Base-by-base conservation (phyloP, 805 yeast species). In the Yarrowia keelungensis region DNA sequence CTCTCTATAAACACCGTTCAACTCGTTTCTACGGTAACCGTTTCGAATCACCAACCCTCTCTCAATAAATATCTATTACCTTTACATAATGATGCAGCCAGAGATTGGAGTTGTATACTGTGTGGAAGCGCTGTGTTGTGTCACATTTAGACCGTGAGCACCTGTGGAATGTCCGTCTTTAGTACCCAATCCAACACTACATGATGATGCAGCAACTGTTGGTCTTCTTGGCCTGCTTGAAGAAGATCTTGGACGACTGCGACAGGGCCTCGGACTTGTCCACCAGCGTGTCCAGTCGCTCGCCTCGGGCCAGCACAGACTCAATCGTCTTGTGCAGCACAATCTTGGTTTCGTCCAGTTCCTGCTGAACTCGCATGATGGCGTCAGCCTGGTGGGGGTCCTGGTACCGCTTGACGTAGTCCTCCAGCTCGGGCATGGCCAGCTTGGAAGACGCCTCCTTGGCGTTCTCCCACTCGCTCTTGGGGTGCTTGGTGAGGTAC, bases 311-410 rank as follows among this genome's bases (percentile, higher is more conserved):
- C 77, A 95, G 84, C 9, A 95, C 97, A 71, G 89, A 85, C 79
- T 95, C 98, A 73, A 95, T 94, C 58, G 98, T 92, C 81, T 94
- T 93, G 80, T 95, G 98, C 75, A 95, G 83, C 49, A 93, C 97
- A 74, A 94, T 91, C 82, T 95, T 95, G 45, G 99, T 95, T 77
- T 95, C 99, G 79, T 95, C 99, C 75, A 95, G 85, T 79, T 95
- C 99, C 77, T 92, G 97, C 82, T 95, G 99, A 26, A 95, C 99
- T 78, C 89, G 90, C 97, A 95, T 89, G 71, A 95, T 87, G 11
- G 97, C 89, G 78, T 95, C 99, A 0, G 98, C 98, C 81, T 95
- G 97, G 50, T 89, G 84, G 39, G 99, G 99, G 78, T 95, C 97
- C 81, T 95, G 99, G 80, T 95, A 95, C 76, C 91, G 91, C 74